Evolutionary conservation across 208 protist genomes (phyloP), one percentile per base, ranked within the genome.

Genomic region (Wallacemonas sp.): DNA sequence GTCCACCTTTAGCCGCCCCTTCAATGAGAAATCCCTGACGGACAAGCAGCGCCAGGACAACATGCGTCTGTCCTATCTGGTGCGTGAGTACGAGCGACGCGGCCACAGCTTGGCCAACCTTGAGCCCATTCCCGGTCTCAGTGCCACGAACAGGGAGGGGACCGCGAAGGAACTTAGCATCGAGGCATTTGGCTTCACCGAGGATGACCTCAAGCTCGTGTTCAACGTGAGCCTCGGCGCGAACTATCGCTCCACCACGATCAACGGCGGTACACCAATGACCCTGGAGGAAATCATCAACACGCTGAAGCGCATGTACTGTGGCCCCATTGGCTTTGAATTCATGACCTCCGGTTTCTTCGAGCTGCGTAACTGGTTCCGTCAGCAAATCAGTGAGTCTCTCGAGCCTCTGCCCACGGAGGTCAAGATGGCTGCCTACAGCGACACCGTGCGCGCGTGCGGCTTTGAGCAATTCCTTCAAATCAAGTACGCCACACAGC

Each of bases 271-370:
- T 49, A 90, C 74, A n/a, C 56, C 77, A 47, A 82, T 89, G 80
- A 94, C 78, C 28, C 74, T 97, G 19, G 67, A 79, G 54, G 66
- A 95, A 46, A 91, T 97, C 44, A 68, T 93, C 46, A 73, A 72
- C 12, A 72, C 84, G 44, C 79, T 97, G 19, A 70, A 72, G 28
- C 60, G 73, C 21, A 89, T 96, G 73, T 98, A 98, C 82, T 97
- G 89, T 64, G 86, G 87, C 22, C 74, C 73, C 3, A 96, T 98
- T 59, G 96, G 96, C 41, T 96, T 94, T 69, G 97, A 98, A 85
- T 99, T 98, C 80, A 98, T 98, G 92, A 93, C 97, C 27, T 98
- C 98, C 72, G 85, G 88, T 46, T 91, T 86, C 75, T 84, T 94
- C 55, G 89, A 98, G 26, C 74, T 97, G 60, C 90, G 93, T 66